Evolutionary conservation across 225 moss, liverwort and hornwort genomes (phyloP).

Genomic region (Anthoceros angustus): DNA sequence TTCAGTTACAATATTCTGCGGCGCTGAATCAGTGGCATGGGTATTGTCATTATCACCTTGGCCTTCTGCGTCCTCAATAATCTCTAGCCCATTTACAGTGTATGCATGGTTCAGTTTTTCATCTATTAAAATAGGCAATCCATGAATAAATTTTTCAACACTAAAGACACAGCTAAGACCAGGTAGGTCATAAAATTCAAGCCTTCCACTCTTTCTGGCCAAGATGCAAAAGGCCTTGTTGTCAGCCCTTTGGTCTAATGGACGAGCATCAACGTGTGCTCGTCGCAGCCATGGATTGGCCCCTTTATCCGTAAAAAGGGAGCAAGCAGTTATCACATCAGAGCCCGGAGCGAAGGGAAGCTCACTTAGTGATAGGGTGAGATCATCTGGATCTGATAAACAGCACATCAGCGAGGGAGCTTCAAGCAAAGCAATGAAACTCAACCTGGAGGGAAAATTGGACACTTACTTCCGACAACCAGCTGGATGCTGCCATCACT

Average conservation of each 20-base stretch:
- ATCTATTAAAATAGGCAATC: constrained; percentile 58
- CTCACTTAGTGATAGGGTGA: constrained; percentile 39
- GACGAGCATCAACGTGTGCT: constrained; percentile 27
- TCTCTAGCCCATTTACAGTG: constrained; percentile 27
- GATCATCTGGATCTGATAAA: constrained; percentile 36
- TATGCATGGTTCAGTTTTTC: constrained; percentile 42
- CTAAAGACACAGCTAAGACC: constrained; percentile 49
- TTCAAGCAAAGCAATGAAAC: background rate
- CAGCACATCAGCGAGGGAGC: constrained; percentile 8
- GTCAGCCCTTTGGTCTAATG: constrained; percentile 26
- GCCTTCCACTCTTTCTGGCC: constrained; percentile 68
- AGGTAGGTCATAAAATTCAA: constrained; percentile 79
- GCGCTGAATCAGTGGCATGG: constrained; percentile 40
- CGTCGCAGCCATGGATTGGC: constrained; percentile 71
- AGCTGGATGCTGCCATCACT: constrained; percentile 64
- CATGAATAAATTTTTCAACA: constrained; percentile 56
- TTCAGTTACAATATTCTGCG: constrained; percentile 53
- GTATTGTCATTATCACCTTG: constrained; percentile 31
- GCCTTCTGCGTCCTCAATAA: constrained; percentile 40
- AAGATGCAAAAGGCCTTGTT: constrained; percentile 48
- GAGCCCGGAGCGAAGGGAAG: constrained; percentile 39
- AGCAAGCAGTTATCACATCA: constrained; percentile 72
- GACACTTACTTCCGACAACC: constrained; percentile 38
- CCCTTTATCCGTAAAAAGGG: constrained; percentile 67
- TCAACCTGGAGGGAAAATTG: background rate